A percentile compares a stretch with the other conserved stretches of the same genome.
Conservation (phyloP, 2,329 filamentous ascomycete species). For the Aureobasidium leucospermi region DNA sequence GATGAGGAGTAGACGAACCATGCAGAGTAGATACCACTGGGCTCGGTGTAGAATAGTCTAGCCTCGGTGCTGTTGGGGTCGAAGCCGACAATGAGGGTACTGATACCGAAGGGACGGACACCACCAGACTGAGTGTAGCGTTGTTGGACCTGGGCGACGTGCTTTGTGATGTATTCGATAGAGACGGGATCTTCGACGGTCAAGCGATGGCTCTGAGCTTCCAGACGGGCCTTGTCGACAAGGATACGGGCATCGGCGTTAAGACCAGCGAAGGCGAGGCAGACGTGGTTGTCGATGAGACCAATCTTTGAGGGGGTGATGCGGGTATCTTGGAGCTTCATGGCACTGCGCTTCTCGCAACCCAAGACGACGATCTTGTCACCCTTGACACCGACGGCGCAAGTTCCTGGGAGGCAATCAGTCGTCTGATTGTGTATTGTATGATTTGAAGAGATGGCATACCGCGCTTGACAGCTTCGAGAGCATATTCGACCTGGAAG, state of each 20-base stretch:
- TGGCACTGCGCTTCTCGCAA: slow-evolving; percentile 97
- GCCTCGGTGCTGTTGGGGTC: slow-evolving; percentile 86
- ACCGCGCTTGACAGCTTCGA: slow-evolving; percentile 98
- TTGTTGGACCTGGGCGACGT: slow-evolving; percentile 95
- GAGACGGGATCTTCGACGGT: slow-evolving; percentile 96
- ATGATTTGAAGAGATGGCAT: slow-evolving; percentile 19
- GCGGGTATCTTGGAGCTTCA: slow-evolving; percentile 98
- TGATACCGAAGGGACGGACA: slow-evolving; percentile 97
- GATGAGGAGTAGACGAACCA: slow-evolving; percentile 55
- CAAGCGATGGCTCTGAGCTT: slow-evolving; percentile 93
- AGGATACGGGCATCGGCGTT: slow-evolving; percentile 98
- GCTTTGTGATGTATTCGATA: slow-evolving; percentile 99
- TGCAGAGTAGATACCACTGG: slow-evolving; percentile 98
- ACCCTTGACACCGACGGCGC: slow-evolving; percentile 95
- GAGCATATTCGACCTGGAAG: slow-evolving; percentile 98
- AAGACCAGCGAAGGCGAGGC: slow-evolving; percentile 91
- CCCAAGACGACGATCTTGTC: slow-evolving; percentile 89
- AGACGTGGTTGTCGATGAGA: slow-evolving; percentile 90
- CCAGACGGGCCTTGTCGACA: slow-evolving; percentile 94
- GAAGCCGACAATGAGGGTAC: slow-evolving; percentile 96
- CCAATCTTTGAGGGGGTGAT: slow-evolving; percentile 99
- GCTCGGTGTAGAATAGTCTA: slow-evolving; percentile 94
- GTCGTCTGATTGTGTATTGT: not conserved
- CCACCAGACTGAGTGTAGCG: slow-evolving; percentile 98
- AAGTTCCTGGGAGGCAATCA: slow-evolving; percentile 60